Conservation (phyloP, 2,329 filamentous ascomycete genomes). For the Sclerotinia nivalis region DNA sequence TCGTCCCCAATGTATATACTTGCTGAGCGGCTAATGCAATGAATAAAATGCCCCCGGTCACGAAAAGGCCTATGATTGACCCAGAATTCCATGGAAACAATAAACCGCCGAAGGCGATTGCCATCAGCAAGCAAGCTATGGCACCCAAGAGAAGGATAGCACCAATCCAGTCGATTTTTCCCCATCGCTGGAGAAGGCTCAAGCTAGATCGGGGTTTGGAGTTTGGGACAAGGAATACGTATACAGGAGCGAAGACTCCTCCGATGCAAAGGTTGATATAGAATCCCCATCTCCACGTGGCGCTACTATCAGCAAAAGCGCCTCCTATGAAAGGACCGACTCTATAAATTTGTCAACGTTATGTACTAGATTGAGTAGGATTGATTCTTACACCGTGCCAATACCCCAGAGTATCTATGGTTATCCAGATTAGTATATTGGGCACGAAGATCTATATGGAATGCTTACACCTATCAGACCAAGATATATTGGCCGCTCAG, state of each 20-base stretch:
- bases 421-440: neutral
- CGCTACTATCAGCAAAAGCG: conserved; percentile 46
- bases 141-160: conserved; percentile 40
- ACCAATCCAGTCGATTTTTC: conserved; percentile 38
- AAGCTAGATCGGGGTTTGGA: conserved; percentile 40
- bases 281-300: conserved; percentile 51
- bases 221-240: conserved; percentile 48
- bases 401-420: conserved; percentile 1
- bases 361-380: neutral
- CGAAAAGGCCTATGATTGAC: conserved; percentile 41
- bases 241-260: conserved; percentile 43
- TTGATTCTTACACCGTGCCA: conserved; percentile 5
- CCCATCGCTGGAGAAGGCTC: conserved; percentile 28
- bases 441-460: neutral
- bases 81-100: conserved; percentile 38
- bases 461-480: neutral
- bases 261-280: conserved; percentile 59
- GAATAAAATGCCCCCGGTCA: conserved; percentile 47
- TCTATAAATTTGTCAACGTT: neutral
- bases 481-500: conserved; percentile 36
- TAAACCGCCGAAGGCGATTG: conserved; percentile 41
- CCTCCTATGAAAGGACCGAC: conserved; percentile 30
- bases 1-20: conserved; percentile 37
- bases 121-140: conserved; percentile 41
- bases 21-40: conserved; percentile 32